Evolutionary conservation across 768 basidiomycete genomes (phyloP).

Genomic region (Trametes cingulata): DNA sequence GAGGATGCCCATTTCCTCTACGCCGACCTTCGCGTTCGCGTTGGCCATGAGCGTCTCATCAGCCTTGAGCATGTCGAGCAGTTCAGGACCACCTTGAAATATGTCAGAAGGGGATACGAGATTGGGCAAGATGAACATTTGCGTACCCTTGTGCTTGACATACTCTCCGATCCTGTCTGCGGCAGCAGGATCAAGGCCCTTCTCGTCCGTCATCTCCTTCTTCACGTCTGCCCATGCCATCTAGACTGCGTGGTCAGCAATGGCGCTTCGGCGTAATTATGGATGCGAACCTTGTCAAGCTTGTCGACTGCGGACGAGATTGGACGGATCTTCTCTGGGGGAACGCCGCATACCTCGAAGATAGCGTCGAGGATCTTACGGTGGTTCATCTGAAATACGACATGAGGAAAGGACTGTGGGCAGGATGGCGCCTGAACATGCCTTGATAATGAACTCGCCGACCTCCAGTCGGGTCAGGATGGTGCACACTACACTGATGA

Average conservation of each 20-base stretch:
- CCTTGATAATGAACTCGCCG: slow-evolving; percentile 94
- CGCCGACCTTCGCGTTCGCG: slow-evolving; percentile 73
- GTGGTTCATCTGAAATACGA: slow-evolving; percentile 76
- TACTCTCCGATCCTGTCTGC: slow-evolving; percentile 98
- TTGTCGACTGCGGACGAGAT: slow-evolving; percentile 99
- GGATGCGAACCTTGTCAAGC: slow-evolving; percentile 79
- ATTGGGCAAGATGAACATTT: not conserved
- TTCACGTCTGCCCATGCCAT: slow-evolving; percentile 89
- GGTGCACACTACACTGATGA: slow-evolving; percentile 80
- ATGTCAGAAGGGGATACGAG: not conserved
- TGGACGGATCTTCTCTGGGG: slow-evolving; percentile 80
- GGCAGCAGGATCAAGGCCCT: slow-evolving; percentile 75
- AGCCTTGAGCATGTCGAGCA: slow-evolving; percentile 68
- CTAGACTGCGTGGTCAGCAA: slow-evolving; percentile 39
- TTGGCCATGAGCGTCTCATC: slow-evolving; percentile 71
- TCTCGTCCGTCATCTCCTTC: slow-evolving; percentile 96
- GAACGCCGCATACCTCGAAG: slow-evolving; percentile 95
- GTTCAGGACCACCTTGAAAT: slow-evolving; percentile 66
- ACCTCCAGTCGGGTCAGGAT: slow-evolving; percentile 82
- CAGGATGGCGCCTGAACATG: slow-evolving; percentile 28
- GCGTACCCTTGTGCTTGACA: slow-evolving; percentile 87
- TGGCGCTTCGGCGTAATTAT: too few species aligned
- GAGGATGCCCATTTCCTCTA: slow-evolving; percentile 83
- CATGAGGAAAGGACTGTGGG: not conserved
- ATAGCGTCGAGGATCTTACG: slow-evolving; percentile 96